These are phyloP conservation scores for Trypanosoma mega DNA, from an alignment of 208 protist species.

Conservation along the genomic window DNA sequence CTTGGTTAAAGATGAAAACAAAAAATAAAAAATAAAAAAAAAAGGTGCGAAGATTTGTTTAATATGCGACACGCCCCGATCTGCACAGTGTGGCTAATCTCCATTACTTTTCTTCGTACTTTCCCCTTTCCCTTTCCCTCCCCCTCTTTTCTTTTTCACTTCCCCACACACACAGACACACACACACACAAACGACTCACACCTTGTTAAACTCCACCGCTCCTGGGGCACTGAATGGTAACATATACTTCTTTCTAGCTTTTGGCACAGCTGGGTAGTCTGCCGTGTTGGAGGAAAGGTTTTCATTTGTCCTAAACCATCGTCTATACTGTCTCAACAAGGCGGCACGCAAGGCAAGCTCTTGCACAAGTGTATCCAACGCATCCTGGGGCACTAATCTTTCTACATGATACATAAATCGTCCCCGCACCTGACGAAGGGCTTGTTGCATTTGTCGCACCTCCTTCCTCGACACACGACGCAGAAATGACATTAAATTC, in stretches of 20 bases:
- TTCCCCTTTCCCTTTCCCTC: no score
- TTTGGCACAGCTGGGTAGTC: constrained; percentile 17
- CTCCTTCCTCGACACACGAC: constrained; percentile 1
- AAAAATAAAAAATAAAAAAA: no score
- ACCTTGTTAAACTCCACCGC: constrained; percentile 14
- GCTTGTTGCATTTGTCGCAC: constrained; percentile 3
- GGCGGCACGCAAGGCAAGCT: constrained; percentile 11
- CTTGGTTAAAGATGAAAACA: no score
- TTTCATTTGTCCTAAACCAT: constrained; percentile 19
- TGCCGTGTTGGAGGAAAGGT: constrained; percentile 3
- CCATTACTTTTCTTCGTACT: no score
- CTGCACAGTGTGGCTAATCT: no score
- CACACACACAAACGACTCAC: no score
- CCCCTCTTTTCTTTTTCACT: no score
- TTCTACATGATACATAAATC: constrained; percentile 18
- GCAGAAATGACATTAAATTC: constrained; percentile 2
- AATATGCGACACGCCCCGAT: no score
- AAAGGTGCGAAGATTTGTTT: no score
- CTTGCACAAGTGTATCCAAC: constrained; percentile 21
- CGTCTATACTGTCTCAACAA: constrained; percentile 18
- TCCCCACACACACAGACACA: no score
- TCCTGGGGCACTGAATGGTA: background rate
- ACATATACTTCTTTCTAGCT: constrained; percentile 14
- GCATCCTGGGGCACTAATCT: constrained; percentile 13
- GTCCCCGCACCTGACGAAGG: constrained; percentile 8